Base-by-base conservation (phyloP, 2,329 filamentous ascomycete genomes). In the Diaporthe aspalathi region DNA sequence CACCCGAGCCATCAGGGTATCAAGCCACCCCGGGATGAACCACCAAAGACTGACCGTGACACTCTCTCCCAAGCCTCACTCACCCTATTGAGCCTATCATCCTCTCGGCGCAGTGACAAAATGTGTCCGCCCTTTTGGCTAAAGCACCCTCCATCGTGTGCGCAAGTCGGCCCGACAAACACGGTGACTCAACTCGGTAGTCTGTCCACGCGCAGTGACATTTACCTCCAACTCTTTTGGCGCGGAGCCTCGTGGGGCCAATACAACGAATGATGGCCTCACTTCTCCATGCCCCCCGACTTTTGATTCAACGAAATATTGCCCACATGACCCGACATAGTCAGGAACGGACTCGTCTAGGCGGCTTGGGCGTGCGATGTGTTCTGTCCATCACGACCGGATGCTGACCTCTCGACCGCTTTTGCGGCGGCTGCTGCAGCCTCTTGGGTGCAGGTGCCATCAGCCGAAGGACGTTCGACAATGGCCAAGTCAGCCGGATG, bases 11-110 rank as follows among this genome's bases (percentile, higher is more conserved):
- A 60, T 60, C 14, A 40, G 29, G 43, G 22, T 47, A 50, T 60
- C 53, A 60, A 40, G n/a, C 66, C 66, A 29, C n/a, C 52, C n/a
- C 40, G n/a, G 8, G 14, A 32, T 35, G 9, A 40, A 29, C 66
- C 66, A 29, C n/a, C 52, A 50, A 27, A 4, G 14, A 32, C 9
- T 27, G n/a, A 2, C 20, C 20, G 22, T 14, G 22, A 29, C 29
- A 32, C 27, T 8, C 17, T 29, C 38, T 17, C 17, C 43, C 24
- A 32, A 35, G 16, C 17, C 45, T 65, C 57, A 14, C 22, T 45
- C 29, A 49, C 22, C 40, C 49, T 22, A 12, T 43, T 24, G n/a
- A n/a, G n/a, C n/a, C n/a, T n/a, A n/a, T n/a, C n/a, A 17, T 22
- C 16, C 11, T 12, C 40, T 5, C 20, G n/a, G 22, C 17, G 17